Conservation (phyloP, 495 filamentous ascomycete species). For the Podospora didyma region DNA sequence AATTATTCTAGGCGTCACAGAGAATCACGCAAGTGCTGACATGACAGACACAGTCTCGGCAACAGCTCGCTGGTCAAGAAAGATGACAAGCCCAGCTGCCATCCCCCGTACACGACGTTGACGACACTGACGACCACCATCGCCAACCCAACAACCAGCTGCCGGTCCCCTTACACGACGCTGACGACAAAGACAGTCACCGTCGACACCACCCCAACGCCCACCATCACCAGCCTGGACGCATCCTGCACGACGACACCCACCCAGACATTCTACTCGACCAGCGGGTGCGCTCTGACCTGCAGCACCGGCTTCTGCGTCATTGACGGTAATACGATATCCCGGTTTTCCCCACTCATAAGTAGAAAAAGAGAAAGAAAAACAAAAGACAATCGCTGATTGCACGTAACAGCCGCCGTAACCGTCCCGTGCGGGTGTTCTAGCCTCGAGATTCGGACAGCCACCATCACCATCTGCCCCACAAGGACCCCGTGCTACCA, state of each 20-base stretch:
- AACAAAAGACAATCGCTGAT: no score
- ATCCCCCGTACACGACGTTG: not conserved
- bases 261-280: constrained; percentile 24
- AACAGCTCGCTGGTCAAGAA: no score
- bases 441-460: constrained; percentile 10
- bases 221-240: constrained; percentile 2
- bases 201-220: not conserved
- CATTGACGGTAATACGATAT: constrained; percentile 14
- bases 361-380: not conserved
- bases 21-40: no score
- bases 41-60: no score
- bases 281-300: constrained; percentile 16
- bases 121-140: not conserved
- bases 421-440: constrained; percentile 21
- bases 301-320: constrained; percentile 21
- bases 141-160: no score
- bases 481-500: constrained; percentile 21
- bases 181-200: not conserved
- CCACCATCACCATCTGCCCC: constrained; percentile 18
- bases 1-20: no score
- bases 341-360: not conserved
- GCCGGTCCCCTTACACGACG: not conserved
- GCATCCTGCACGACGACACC: constrained; percentile 19
- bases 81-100: not conserved
- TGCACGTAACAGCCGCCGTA: constrained; percentile 8